These are phyloP conservation scores for Rutidosis leptorrhynchoides DNA, from an alignment of 129 eudicot species.

Conservation along the genomic window DNA sequence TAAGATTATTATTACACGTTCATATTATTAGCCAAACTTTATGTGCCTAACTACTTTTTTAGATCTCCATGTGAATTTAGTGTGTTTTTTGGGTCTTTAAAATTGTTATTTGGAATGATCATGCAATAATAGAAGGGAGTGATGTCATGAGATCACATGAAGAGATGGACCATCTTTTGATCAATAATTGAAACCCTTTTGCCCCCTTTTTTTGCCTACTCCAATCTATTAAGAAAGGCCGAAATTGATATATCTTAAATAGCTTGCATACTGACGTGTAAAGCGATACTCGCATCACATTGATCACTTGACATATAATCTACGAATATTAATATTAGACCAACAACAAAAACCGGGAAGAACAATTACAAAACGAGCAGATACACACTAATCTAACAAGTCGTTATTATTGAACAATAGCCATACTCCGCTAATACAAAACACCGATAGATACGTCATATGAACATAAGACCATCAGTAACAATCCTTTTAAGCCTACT, in stretches of 20 bases:
- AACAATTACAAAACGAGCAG: not conserved
- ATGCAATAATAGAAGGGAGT: not conserved
- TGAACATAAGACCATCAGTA: slow-evolving; percentile 21
- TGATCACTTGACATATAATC: not conserved
- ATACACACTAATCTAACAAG: not conserved
- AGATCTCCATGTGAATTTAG: not conserved
- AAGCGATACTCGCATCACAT: not conserved
- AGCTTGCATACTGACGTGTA: not conserved
- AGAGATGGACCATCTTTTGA: slow-evolving; percentile 2
- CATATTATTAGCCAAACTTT: not conserved
- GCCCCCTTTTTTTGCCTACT: slow-evolving; percentile 23
- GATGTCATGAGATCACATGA: not conserved
- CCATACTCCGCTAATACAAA: slow-evolving; percentile 20
- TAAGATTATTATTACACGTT: too few relatives aligned
- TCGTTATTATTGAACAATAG: slow-evolving; percentile 11
- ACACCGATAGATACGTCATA: slow-evolving; percentile 23
- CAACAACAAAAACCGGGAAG: not conserved
- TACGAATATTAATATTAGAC: too few relatives aligned
- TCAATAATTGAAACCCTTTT: slow-evolving; percentile 18
- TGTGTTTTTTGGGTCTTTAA: not conserved
- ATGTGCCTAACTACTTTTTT: not conserved
- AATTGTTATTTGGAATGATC: not conserved
- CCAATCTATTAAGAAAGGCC: slow-evolving; percentile 18
- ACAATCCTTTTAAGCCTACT: slow-evolving; percentile 20
- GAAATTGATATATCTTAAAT: not conserved